Percentiles rank a stretch among this genome's conserved stretches.
Conservation (phyloP, 331 rosid genomes). For the Pyrus hybrid region DNA sequence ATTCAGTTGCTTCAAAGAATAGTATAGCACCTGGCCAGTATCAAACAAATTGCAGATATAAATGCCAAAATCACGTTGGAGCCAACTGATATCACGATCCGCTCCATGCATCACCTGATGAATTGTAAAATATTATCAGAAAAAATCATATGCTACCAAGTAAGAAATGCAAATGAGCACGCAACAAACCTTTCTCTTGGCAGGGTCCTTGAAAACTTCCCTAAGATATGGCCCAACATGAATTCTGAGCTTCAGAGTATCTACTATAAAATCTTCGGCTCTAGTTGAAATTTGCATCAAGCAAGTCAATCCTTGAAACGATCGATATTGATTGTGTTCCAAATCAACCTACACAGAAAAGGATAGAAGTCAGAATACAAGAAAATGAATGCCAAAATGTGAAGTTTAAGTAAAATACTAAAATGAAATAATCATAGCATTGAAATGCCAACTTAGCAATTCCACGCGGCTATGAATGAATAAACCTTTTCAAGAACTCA, state of each 20-base stretch:
- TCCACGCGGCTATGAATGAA: neutral
- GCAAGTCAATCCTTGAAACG: slow-evolving; percentile 98
- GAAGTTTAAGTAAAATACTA: neutral
- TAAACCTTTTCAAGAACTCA: neutral
- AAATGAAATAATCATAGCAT: neutral
- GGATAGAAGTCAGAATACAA: slow-evolving; percentile 2
- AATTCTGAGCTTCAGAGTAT: slow-evolving; percentile 72
- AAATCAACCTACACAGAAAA: slow-evolving; percentile 65
- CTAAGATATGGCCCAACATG: slow-evolving; percentile 85
- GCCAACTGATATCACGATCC: slow-evolving; percentile 87
- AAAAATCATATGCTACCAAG: neutral
- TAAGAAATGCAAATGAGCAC: neutral
- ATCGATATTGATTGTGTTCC: slow-evolving; percentile 97
- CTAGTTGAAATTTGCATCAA: slow-evolving; percentile 98
- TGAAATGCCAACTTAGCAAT: neutral
- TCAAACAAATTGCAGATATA: slow-evolving; percentile 91
- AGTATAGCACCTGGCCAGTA: slow-evolving; percentile 87
- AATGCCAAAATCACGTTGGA: slow-evolving; percentile 97
- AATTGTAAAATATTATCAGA: slow-evolving; percentile 23
- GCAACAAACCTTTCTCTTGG: slow-evolving; percentile 73
- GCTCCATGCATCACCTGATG: slow-evolving; percentile 98
- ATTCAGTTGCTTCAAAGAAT: slow-evolving; percentile 7
- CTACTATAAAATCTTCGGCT: slow-evolving; percentile 87
- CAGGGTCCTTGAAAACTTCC: slow-evolving; percentile 88
- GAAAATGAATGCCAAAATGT: neutral